Evolutionary conservation across 2,329 filamentous ascomycete genomes (phyloP), one percentile per base, ranked within the genome.

Genomic region (Mycosphaerella sp.): DNA sequence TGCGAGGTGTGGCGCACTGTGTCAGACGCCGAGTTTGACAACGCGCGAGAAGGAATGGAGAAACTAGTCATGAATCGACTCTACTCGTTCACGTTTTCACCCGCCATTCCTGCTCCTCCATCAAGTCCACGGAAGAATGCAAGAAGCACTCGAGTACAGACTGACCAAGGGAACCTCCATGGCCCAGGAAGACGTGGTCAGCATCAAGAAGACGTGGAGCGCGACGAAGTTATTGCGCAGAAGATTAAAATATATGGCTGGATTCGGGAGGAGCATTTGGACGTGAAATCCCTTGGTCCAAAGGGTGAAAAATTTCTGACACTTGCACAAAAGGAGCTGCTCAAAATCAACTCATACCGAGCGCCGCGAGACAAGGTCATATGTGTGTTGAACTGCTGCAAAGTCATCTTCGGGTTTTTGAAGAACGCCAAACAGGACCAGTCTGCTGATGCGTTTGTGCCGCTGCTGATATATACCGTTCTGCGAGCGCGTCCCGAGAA

Each of bases 311-410:
- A 89, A 36, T 98, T 98, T 65, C 74, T 98, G 47, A 81, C 82
- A 57, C 75, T 98, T 36, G 93, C 93, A 16, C 89, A 96, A 65
- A 88, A 95, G 79, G 93, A 98, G 70, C 76, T 98, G 12, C 73
- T 95, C 34, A 98, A 98, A 69, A 96, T 98, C 65, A 95, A 91
- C 65, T 93, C 87, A 7, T 98, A 98, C 66, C 82, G 94, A 60
- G 93, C 93, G n/a, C 93, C 93, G 3, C 78, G 93, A 62, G 93
- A 98, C 74, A 98, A 98, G 71, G 93, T 98, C 49, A 97, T 98
- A 44, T 98, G 93, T 69, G 89, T 97, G 41, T 74, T 98, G 50
- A 98, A 98, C 71, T 96, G 90, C 73, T 98, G 93, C 80, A 98
- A 98, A 71, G 94, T 98, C 57, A 97, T 98, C 57, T 97, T 98